Base-by-base conservation (phyloP, 1,139 yeast genomes). In the Yamadazyma aaseri region DNA sequence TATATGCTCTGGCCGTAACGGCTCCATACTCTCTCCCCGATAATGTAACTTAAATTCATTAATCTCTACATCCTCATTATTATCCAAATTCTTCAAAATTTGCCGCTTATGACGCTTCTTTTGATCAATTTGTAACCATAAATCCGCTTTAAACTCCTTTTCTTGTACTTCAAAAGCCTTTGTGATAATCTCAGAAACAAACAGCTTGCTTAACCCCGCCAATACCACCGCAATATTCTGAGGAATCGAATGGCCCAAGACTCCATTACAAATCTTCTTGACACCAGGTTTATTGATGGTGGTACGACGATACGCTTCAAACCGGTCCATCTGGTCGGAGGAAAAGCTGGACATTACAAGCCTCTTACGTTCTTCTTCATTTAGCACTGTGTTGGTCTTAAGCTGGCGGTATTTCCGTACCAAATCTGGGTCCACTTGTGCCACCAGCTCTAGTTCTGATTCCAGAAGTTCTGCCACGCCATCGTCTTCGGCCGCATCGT, bases 161-260 rank as follows among this genome's bases (percentile, higher is more conserved):
- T 72, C 65, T 48, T 80, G 83, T 1, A 83, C 77, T 38, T 79
- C 85, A 41, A 83, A 70, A 0, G 96, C 95, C 49, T 77, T 71
- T 40, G 92, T 95, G 15, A 90, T 82, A 6, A 90, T 73, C 47
- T 92, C 97, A 8, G 96, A 95, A 10, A 89, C 73, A 55, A 86
- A 84, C 53, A 86, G 86, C 54, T 90, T 90, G 3, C 95, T 83
- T 37, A 89, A 74, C 56, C 97, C 96, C 6, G 94, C 87, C 33
- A 90, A 60, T 5, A 89, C 81, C 31, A 86, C 80, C 0, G 96
- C 86, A 13, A 89, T 81, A 43, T 85, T 86, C 38, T 78, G 87
- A 1, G 94, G 82, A n/a, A 89, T 79, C 29, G 83, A 79, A 53
- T 89, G 96, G 16, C 89, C 89, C 31, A 86, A 64, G 0, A 85